Evolutionary conservation across 1,284 basidiomycete species (phyloP).

Genomic region (Melampsora americana): DNA sequence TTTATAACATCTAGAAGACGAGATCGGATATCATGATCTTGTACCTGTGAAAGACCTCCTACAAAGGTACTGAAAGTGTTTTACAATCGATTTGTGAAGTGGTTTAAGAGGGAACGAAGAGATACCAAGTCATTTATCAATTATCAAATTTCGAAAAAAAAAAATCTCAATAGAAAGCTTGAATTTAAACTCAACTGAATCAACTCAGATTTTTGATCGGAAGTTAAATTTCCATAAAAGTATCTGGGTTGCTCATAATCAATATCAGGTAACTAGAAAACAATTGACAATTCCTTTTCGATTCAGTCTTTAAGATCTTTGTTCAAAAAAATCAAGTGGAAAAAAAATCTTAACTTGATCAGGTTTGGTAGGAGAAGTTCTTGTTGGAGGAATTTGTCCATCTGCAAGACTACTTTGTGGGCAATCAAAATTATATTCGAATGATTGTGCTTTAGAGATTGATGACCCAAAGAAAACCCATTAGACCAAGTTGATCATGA

Average conservation of each 20-base stretch:
- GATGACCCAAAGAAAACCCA: too few species aligned
- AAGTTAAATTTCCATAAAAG: slow-evolving; percentile 29
- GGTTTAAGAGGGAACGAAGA: too few species aligned
- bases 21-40: background rate
- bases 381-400: slow-evolving; percentile 13
- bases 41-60: background rate
- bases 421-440: background rate
- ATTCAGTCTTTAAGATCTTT: too few species aligned
- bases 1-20: background rate
- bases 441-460: background rate
- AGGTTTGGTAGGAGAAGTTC: slow-evolving; percentile 9
- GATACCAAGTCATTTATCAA: too few species aligned
- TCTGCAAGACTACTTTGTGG: background rate
- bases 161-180: background rate
- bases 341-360: background rate
- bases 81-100: background rate
- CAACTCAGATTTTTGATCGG: slow-evolving; percentile 24
- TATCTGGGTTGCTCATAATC: slow-evolving; percentile 32
- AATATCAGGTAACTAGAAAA: slow-evolving; percentile 11
- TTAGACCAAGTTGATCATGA: background rate
- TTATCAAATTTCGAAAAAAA: too few species aligned
- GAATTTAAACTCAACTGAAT: slow-evolving; percentile 8
- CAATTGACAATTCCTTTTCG: background rate
- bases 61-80: background rate
- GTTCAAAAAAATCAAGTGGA: too few species aligned